Evolutionary conservation across 345 rosid genomes (phyloP), one percentile per base, ranked within the genome.

Genomic region (Arabidopsis suecica): DNA sequence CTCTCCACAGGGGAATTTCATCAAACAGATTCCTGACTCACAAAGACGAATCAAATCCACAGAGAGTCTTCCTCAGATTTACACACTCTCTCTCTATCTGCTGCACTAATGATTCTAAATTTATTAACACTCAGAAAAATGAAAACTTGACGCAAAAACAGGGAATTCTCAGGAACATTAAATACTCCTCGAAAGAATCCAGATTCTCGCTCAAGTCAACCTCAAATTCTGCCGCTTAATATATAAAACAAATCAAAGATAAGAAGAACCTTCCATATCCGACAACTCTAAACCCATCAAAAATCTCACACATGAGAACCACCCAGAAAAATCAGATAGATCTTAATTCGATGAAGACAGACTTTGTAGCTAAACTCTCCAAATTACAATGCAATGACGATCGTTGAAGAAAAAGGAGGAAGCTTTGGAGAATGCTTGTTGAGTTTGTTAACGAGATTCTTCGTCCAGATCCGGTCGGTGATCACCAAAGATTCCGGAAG

Each of bases 131-230:
- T 13, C 48, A 53, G 37, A 34, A 72, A 72, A 49, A 68, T 54
- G 75, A 55, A 69, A 77, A 25, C 65, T 69, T 2, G 22, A 70
- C 72, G 76, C 68, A 77, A 77, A 71, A 36, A 30, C 68, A 78
- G 72, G 71, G 37, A 77, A 57, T 44, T 34, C 65, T 65, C 48
- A 66, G 34, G 34, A 77, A 65, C 72, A 71, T 71, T 78, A 33
- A 78, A 22, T 3, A 65, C 81, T 49, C 77, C 77, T 78, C 81
- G 77, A 50, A 60, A 11, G 7, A 68, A 32, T 14, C 40, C 28
- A 58, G 56, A 65, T 34, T 71, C 62, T 65, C 16, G 2, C 53
- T 62, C 48, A 72, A 65, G 72, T 77, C 80, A 77, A 48, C 73
- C 81, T 34, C 64, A 59, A 16, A 38, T 49, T 5, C 6, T 61